phyloP scores from a whole-genome alignment of 192 early-diverging fungal genomes.

The Podila epicladia region DNA sequence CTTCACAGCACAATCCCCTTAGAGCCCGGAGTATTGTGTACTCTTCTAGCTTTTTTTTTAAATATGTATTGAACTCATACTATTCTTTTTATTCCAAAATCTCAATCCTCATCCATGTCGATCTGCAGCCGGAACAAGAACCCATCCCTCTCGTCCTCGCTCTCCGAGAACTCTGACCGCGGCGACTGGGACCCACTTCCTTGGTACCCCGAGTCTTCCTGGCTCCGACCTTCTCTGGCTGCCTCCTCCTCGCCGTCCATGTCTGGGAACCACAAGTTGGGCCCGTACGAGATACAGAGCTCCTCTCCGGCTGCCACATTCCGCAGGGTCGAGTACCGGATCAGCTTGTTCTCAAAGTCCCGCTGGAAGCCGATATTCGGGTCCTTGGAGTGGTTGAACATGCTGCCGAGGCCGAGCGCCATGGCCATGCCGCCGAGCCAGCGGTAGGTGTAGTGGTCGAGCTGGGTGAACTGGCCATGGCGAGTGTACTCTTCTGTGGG shows the following conservation, averaged over 20 bases:
- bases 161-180: slow-evolving; percentile 7
- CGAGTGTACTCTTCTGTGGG: slow-evolving; percentile 58
- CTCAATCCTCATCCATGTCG: slow-evolving; percentile 11
- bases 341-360: slow-evolving; percentile 62
- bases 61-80: no score
- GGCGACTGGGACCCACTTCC: not conserved
- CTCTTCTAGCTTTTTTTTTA: no score
- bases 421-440: slow-evolving; percentile 69
- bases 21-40: no score
- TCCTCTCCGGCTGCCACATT: slow-evolving; percentile 66
- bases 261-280: slow-evolving; percentile 71
- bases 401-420: slow-evolving; percentile 71
- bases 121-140: slow-evolving; percentile 31
- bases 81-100: no score
- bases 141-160: slow-evolving; percentile 30
- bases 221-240: not conserved
- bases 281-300: slow-evolving; percentile 74
- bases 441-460: slow-evolving; percentile 75
- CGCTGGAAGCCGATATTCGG: slow-evolving; percentile 72
- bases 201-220: slow-evolving; percentile 3
- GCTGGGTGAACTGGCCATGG: slow-evolving; percentile 66
- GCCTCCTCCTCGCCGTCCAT: slow-evolving; percentile 27
- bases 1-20: no score
- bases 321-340: slow-evolving; percentile 63
- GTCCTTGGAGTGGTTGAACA: slow-evolving; percentile 70